Evolutionary conservation across 441 rosid species (phyloP).

Genomic region (Syzygium syzygioides): DNA sequence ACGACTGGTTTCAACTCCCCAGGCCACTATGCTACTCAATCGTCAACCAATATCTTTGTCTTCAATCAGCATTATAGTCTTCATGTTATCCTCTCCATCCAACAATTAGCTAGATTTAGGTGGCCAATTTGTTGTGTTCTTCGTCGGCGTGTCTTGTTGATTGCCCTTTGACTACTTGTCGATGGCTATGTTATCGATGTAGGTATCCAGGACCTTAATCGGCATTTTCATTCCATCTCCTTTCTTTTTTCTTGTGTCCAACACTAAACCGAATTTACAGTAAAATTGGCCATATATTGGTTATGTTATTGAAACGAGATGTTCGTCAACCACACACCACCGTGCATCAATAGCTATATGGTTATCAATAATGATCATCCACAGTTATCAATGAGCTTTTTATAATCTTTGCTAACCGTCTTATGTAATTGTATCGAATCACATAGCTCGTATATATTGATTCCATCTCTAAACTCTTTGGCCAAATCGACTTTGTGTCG

Average conservation of each 20-base stretch:
- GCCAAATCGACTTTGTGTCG: background rate
- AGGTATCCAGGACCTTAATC: background rate
- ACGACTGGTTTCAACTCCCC: background rate
- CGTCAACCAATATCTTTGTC: background rate
- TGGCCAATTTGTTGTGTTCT: background rate
- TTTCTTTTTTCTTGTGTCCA: background rate
- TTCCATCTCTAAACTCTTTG: background rate
- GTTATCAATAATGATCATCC: background rate
- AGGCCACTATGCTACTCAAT: background rate
- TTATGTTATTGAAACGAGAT: background rate
- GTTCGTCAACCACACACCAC: background rate
- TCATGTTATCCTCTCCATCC: background rate
- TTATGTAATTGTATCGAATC: background rate
- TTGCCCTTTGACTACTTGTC: background rate
- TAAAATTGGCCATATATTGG: accelerated
- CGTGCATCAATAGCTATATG: background rate
- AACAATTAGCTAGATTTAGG: background rate
- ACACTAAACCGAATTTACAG: background rate
- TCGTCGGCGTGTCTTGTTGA: background rate
- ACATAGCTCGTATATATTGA: background rate
- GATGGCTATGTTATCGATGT: background rate
- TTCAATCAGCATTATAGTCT: background rate
- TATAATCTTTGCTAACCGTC: accelerated
- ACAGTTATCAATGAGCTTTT: background rate
- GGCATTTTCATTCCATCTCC: background rate